Conservation (phyloP, 2,329 filamentous ascomycete genomes). For the Colletotrichum sidae region DNA sequence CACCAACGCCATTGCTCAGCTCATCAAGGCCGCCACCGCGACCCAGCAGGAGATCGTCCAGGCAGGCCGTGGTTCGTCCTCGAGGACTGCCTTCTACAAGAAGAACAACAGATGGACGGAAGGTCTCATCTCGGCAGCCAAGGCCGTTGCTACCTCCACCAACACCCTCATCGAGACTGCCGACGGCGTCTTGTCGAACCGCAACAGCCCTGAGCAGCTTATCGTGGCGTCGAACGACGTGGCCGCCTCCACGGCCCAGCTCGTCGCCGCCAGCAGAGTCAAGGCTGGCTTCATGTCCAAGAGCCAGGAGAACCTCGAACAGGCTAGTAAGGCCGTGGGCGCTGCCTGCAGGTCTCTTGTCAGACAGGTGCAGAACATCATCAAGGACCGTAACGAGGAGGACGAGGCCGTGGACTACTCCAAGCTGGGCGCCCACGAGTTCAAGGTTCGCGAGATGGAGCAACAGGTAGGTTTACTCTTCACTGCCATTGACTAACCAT, state of each 20-base stretch:
- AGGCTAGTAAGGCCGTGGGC: slow-evolving; percentile 92
- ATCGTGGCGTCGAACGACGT: slow-evolving; percentile 99
- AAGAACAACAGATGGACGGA: slow-evolving; percentile 99
- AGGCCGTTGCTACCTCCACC: slow-evolving; percentile 92
- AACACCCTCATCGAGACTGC: slow-evolving; percentile 98
- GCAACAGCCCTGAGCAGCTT: slow-evolving; percentile 94
- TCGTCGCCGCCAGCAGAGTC: slow-evolving; percentile 94
- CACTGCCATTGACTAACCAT: too few species aligned
- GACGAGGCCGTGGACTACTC: slow-evolving; percentile 88
- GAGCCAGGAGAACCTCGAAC: slow-evolving; percentile 91
- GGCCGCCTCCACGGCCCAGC: slow-evolving; percentile 93
- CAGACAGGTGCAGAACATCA: slow-evolving; percentile 93
- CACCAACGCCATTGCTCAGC: slow-evolving; percentile 90
- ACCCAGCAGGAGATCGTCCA: slow-evolving; percentile 98
- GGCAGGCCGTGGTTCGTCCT: slow-evolving; percentile 88
- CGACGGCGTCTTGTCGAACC: slow-evolving; percentile 90
- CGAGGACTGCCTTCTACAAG: slow-evolving; percentile 96
- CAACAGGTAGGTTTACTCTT: slow-evolving; percentile 79
- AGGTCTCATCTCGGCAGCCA: slow-evolving; percentile 95
- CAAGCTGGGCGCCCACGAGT: slow-evolving; percentile 91
- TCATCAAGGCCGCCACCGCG: slow-evolving; percentile 93
- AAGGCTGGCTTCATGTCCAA: slow-evolving; percentile 99
- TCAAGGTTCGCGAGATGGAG: slow-evolving; percentile 99
- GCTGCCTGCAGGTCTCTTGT: slow-evolving; percentile 88
- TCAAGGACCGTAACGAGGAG: slow-evolving; percentile 84